These are phyloP conservation scores for Neurospora pannonica DNA, from an alignment of 495 filamentous ascomycete species.

Conservation along the genomic window DNA sequence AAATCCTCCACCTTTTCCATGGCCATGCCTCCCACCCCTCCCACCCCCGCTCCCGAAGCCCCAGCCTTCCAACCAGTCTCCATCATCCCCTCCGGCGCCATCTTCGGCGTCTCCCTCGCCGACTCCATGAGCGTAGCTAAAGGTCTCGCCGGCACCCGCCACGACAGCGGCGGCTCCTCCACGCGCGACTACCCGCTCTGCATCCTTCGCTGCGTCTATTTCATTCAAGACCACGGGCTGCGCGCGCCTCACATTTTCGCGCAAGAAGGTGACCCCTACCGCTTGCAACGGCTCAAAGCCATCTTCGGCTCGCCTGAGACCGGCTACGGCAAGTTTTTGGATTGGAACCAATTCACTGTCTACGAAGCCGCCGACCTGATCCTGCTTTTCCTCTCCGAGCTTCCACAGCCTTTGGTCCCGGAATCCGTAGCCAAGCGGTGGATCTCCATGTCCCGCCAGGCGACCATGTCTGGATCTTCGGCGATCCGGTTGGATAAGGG, in stretches of 20 bases:
- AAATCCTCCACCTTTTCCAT: neutral
- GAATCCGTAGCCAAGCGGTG: constrained; percentile 30
- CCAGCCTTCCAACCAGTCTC: constrained; percentile 6
- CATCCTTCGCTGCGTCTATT: constrained; percentile 34
- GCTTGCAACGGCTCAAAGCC: constrained; percentile 23
- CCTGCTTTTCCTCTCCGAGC: constrained; percentile 29
- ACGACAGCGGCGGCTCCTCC: constrained; percentile 26
- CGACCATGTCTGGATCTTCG: constrained; percentile 21
- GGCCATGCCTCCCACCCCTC: neutral
- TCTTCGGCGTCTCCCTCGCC: constrained; percentile 31
- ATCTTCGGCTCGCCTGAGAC: constrained; percentile 24
- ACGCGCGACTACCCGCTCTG: constrained; percentile 32
- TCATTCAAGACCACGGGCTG: constrained; percentile 28
- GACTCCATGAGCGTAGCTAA: constrained; percentile 31
- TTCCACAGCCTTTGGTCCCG: constrained; percentile 27
- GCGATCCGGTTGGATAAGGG: constrained; percentile 29
- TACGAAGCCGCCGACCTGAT: constrained; percentile 34
- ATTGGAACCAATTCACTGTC: constrained; percentile 28
- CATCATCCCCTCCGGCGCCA: constrained; percentile 9
- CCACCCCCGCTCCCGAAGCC: neutral
- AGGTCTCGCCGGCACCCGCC: constrained; percentile 28
- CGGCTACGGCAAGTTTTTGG: constrained; percentile 29
- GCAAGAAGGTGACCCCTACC: constrained; percentile 22
- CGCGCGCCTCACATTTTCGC: constrained; percentile 29
- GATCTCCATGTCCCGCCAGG: constrained; percentile 30